phyloP scores from a whole-genome alignment of 2,329 filamentous ascomycete species.

The Trichophyton simii region DNA sequence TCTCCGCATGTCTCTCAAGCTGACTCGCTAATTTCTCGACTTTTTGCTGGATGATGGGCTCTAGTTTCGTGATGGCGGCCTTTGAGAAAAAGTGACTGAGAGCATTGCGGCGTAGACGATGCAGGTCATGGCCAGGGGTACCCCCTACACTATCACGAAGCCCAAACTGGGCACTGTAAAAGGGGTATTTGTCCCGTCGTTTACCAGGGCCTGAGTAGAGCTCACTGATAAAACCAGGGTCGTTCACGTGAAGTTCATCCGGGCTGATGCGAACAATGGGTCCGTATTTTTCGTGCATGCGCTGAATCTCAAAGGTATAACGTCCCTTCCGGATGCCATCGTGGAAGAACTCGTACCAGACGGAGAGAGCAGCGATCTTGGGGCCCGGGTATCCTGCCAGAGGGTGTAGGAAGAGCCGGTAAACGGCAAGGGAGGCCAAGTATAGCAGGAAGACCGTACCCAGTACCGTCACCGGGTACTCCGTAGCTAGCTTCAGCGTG shows the following conservation, averaged over 20 bases:
- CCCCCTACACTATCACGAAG: too few species aligned
- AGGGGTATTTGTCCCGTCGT: too few species aligned
- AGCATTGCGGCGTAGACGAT: conserved; percentile 13
- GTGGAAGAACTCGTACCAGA: conserved; percentile 12
- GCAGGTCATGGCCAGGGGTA: conserved; percentile 13
- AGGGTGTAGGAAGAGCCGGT: too few species aligned
- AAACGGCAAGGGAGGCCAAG: too few species aligned
- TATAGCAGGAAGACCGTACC: too few species aligned
- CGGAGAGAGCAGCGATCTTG: too few species aligned
- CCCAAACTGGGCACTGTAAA: too few species aligned
- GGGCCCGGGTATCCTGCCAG: too few species aligned
- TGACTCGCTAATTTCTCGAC: not conserved
- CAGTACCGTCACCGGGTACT: too few species aligned
- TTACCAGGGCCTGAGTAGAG: not conserved
- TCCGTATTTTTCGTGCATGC: conserved; percentile 18
- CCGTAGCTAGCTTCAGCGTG: too few species aligned
- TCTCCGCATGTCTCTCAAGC: too few species aligned
- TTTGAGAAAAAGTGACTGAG: conserved; percentile 9
- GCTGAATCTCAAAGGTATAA: conserved; percentile 14
- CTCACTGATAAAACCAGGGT: not conserved
- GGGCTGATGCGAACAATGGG: not conserved
- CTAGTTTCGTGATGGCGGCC: not conserved
- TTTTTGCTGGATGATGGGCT: not conserved
- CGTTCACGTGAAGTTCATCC: not conserved
- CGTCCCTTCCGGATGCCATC: conserved; percentile 2